Evolutionary conservation across 2,329 filamentous ascomycete species (phyloP), one percentile per base, ranked within the genome.

Genomic region (Aspergillus cejpii): DNA sequence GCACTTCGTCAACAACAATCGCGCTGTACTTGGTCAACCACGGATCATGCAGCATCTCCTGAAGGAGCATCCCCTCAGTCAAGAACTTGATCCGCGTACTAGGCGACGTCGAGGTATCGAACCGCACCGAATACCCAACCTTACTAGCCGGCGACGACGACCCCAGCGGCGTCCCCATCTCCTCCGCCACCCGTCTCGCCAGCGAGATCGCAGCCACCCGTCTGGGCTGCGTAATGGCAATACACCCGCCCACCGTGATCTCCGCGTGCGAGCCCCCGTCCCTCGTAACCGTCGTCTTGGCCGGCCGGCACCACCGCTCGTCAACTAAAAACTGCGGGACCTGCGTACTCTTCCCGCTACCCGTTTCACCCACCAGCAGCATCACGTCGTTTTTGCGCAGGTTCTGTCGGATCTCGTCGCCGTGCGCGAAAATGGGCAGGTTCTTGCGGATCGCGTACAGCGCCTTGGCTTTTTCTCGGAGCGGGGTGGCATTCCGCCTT

Each of bases 321-420:
- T 75, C 71, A 37, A 84, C 79, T 6, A 98, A 72, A 51, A 95
- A 96, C 60, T 97, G 92, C 0, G 92, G 91, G 0, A 96, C 83
- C 67, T 98, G 92, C 0, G 92, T 98, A 71, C 87, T 94, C 70
- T 98, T 98, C 62, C 92, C 92, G 11, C 87, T 94, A 63, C 92
- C 92, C 0, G 92, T 98, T 66, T 97, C 91, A 70, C 91, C 91
- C 2, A 92, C 84, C 11, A 98, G 72, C 0, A 98, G 75, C 41
- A 98, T 77, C 1, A 95, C 80, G 58, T 94, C 80, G 50, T 80
- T 81, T 26, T 79, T 69, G 10, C 72, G 72, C 5, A 95, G 69
- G 2, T 78, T 73, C 12, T 73, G 61, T 27, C 81, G 80, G 39
- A 96, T 94, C 20, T 83, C 76, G 26, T 82, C 73, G 38, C 80